Conservation (phyloP, 192 early-diverging fungal species). For the Backusella australiensis region DNA sequence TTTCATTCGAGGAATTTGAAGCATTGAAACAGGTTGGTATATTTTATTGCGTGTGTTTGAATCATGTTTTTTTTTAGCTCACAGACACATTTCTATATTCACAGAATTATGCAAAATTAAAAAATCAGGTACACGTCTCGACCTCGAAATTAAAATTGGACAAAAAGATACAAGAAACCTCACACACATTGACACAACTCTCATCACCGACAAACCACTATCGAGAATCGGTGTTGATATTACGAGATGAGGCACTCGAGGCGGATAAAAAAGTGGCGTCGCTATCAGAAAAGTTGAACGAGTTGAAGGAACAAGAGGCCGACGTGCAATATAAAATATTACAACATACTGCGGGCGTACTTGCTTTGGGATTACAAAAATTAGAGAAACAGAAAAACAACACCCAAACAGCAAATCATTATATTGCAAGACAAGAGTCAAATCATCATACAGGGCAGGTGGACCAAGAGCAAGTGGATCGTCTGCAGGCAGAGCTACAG, state of each 20-base stretch:
- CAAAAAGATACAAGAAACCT: slow-evolving; percentile 58
- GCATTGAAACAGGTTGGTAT: slow-evolving; percentile 47
- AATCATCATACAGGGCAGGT: neutral
- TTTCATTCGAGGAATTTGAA: slow-evolving; percentile 53
- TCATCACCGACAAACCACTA: slow-evolving; percentile 29
- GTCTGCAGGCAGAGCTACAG: slow-evolving; percentile 33
- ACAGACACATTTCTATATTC: too few species aligned
- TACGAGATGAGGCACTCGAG: slow-evolving; percentile 47
- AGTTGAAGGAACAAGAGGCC: slow-evolving; percentile 43
- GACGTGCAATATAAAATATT: slow-evolving; percentile 46
- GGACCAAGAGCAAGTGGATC: slow-evolving; percentile 19
- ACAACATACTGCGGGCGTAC: slow-evolving; percentile 52
- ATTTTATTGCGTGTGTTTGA: too few species aligned
- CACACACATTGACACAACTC: slow-evolving; percentile 50
- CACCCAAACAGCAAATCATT: neutral
- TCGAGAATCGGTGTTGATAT: slow-evolving; percentile 48
- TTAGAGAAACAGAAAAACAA: slow-evolving; percentile 28
- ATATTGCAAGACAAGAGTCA: neutral
- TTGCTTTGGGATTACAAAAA: slow-evolving; percentile 45
- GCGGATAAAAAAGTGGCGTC: slow-evolving; percentile 54
- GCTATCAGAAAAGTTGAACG: slow-evolving; percentile 46
- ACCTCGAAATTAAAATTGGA: slow-evolving; percentile 50
- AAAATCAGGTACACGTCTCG: slow-evolving; percentile 42
- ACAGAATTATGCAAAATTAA: slow-evolving; percentile 53
- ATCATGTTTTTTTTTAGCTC: too few species aligned